Evolutionary conservation across 1,284 basidiomycete species (phyloP), one percentile per base, ranked within the genome.

Genomic region (Ganoderma meredithae): DNA sequence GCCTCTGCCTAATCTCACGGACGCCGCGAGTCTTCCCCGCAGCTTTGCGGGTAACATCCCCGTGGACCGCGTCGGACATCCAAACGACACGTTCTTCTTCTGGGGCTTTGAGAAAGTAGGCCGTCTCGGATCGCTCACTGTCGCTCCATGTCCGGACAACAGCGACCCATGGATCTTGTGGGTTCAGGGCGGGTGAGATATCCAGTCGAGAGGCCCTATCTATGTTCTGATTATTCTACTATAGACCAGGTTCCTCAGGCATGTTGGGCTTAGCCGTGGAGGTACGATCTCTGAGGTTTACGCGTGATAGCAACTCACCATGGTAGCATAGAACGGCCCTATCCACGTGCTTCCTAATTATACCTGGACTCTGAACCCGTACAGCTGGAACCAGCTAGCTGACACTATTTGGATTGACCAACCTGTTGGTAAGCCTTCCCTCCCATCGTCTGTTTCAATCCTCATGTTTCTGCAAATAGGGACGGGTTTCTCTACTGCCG

Each of bases 391-490:
- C 70, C 83, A 81, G 53, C 75, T 90, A 31, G 85, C 87, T 1
- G 91, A 92, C 77, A 86, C 84, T 65, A 82, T 92, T 62, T 92
- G 88, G 88, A 80, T 92, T 52, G 91, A 91, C 74, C 89, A 91
- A 68, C 91, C 90, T 66, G 90, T 90, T 27, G 73, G 75, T 73
- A 52, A 40, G 73, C 41, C 39, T 15, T 27, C 19, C 9, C 47
- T 19, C 13, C 41, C 44, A 25, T 22, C 19, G 15, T 55, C 40
- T 64, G n/a, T 15, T 60, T 47, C 64, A 77, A 7, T 76, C 27
- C n/a, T 43, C 64, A 22, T 66, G 9, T 15, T 47, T 17, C 6
- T 27, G 22, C 69, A 65, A 49, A 86, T 71, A 60, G 90, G 90
- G 19, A 81, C 81, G 13, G 90, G 91, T 0, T 91, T 82, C 73